A percentile compares a stretch with the other conserved stretches of the same genome.
Evolutionary conservation across 495 filamentous ascomycete species (phyloP).

Genomic region (Parathielavia appendiculata): DNA sequence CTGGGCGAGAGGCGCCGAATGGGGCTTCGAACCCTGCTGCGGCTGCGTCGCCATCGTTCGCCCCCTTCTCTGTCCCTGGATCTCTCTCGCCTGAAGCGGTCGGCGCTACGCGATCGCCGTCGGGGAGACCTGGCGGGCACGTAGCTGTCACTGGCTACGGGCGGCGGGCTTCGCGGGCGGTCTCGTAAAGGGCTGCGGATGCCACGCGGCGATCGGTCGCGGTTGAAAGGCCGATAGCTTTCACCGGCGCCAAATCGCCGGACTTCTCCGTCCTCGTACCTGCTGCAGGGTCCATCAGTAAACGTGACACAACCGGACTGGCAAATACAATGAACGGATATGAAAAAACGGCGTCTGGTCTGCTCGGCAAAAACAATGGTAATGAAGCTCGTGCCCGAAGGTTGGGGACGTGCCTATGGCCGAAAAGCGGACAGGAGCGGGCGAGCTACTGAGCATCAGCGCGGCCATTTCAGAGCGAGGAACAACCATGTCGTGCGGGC

Average conservation of each 20-base stretch:
- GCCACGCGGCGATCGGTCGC: slow-evolving; percentile 43
- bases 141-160: slow-evolving; percentile 34
- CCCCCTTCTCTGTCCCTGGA: slow-evolving; percentile 38
- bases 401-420: background rate
- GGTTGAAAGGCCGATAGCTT: slow-evolving; percentile 49
- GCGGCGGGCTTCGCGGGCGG: slow-evolving; percentile 32
- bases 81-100: slow-evolving; percentile 34
- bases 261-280: slow-evolving; percentile 53
- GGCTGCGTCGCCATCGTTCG: slow-evolving; percentile 34
- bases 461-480: no score
- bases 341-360: background rate
- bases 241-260: slow-evolving; percentile 53
- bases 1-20: slow-evolving; percentile 37
- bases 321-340: background rate
- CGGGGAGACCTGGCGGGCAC: slow-evolving; percentile 34
- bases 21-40: slow-evolving; percentile 38
- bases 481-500: no score
- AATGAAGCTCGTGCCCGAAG: background rate
- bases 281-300: slow-evolving; percentile 21
- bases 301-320: background rate
- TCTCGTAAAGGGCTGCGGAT: slow-evolving; percentile 42
- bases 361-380: background rate
- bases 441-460: no score
- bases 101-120: slow-evolving; percentile 31
- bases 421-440: no score